A percentile compares a stretch with the other conserved stretches of the same genome.
These are phyloP conservation scores for Penicillium taxi DNA, from an alignment of 495 filamentous ascomycete species.

Conservation along the genomic window DNA sequence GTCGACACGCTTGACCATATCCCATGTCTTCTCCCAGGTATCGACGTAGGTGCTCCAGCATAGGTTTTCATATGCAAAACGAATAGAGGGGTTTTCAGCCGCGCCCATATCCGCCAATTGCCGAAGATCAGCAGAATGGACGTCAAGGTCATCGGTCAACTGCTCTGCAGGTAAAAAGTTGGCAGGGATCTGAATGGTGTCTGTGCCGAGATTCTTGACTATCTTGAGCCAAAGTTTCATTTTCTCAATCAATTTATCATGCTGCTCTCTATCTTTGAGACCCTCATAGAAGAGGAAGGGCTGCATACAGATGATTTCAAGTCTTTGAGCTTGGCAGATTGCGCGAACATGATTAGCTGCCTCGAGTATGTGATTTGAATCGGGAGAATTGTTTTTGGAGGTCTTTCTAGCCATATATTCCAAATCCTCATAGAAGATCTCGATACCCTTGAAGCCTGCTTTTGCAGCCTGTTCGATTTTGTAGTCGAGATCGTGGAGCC, in stretches of 20 bases:
- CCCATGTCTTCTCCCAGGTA: conserved; percentile 59
- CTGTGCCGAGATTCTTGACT: conserved; percentile 49
- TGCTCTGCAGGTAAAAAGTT: conserved; percentile 50
- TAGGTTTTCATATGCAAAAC: conserved; percentile 61
- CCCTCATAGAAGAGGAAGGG: conserved; percentile 70
- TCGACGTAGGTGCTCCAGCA: conserved; percentile 59
- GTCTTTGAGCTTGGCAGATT: conserved; percentile 12
- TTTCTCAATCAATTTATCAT: conserved; percentile 47
- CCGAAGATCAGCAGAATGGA: conserved; percentile 57
- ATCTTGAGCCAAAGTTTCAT: conserved; percentile 56
- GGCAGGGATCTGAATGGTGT: conserved; percentile 59
- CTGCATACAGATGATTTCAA: conserved; percentile 49
- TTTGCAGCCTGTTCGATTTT: conserved; percentile 54
- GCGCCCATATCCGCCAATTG: conserved; percentile 28
- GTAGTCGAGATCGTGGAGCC: conserved; percentile 48
- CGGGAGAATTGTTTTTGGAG: conserved; percentile 9
- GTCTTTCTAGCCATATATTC: conserved; percentile 37
- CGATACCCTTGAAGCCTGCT: conserved; percentile 56
- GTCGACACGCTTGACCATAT: conserved; percentile 53
- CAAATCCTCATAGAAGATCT: conserved; percentile 70
- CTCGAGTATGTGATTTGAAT: conserved; percentile 37
- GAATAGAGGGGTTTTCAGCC: conserved; percentile 38
- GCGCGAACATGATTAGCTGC: conserved; percentile 39
- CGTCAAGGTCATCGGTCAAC: conserved; percentile 43
- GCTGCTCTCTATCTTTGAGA: conserved; percentile 49